Conservation (phyloP, 768 basidiomycete species). For the Fomitopsis pulvina region DNA sequence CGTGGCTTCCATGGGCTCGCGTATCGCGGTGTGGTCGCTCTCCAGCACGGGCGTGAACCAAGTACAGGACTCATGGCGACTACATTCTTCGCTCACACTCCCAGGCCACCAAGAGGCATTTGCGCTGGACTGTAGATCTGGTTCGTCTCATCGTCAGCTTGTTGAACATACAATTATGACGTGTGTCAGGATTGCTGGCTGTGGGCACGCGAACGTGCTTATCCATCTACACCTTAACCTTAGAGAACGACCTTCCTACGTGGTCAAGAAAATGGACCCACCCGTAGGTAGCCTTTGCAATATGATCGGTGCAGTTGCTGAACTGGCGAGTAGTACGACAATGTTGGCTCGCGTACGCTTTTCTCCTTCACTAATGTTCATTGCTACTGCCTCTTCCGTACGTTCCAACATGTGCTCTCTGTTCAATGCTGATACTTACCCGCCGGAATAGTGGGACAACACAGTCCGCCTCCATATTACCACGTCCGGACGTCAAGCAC, state of each 20-base stretch:
- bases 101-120: conserved; percentile 49
- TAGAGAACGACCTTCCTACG: conserved; percentile 77
- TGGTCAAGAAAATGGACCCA: conserved; percentile 79
- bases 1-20: conserved; percentile 60
- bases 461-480: conserved; percentile 64
- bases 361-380: conserved; percentile 72
- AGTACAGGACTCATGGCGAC: conserved; percentile 59
- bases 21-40: conserved; percentile 75
- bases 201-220: conserved; percentile 56
- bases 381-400: conserved; percentile 59
- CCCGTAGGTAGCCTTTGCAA: conserved; percentile 34
- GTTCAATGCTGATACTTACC: not conserved
- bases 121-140: conserved; percentile 67
- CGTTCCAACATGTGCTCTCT: conserved; percentile 19
- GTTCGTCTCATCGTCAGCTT: conserved; percentile 28
- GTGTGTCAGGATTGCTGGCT: conserved; percentile 59
- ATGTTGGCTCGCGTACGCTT: conserved; percentile 48
- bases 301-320: not conserved
- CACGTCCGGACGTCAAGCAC: conserved; percentile 61
- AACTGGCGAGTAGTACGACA: not conserved
- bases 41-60: conserved; percentile 38
- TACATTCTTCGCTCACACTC: conserved; percentile 76
- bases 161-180: conserved; percentile 20
- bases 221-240: conserved; percentile 68
- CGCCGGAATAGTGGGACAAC: conserved; percentile 42